These are phyloP conservation scores for Lunularia cruciata DNA, from an alignment of 225 moss, liverwort and hornwort species.

Conservation along the genomic window DNA sequence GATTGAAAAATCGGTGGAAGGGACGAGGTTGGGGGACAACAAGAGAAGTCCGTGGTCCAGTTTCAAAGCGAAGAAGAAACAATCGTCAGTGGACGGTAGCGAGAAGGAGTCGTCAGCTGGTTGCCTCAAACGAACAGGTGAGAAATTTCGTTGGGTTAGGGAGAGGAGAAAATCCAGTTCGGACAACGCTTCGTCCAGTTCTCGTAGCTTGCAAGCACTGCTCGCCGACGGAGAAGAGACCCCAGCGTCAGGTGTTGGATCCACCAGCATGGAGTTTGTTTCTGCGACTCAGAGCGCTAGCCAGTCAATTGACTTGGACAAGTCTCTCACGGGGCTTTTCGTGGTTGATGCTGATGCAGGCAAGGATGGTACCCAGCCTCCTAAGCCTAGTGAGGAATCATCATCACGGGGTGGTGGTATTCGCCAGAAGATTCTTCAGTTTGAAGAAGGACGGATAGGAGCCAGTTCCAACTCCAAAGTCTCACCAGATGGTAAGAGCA, in stretches of 20 bases:
- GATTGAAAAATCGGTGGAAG: constrained; percentile 18
- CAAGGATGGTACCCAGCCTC: not conserved
- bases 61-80: constrained; percentile 31
- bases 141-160: constrained; percentile 37
- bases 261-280: constrained; percentile 33
- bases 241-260: constrained; percentile 20
- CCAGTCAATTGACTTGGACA: constrained; percentile 12
- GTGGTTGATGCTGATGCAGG: constrained; percentile 21
- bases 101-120: constrained; percentile 26
- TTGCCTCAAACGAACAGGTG: constrained; percentile 36
- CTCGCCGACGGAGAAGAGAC: constrained; percentile 28
- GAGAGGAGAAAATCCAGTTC: constrained; percentile 32
- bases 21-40: not conserved
- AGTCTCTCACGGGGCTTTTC: constrained; percentile 18
- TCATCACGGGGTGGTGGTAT: not conserved
- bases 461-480: not conserved
- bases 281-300: not conserved
- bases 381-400: not conserved
- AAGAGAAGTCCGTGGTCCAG: constrained; percentile 39
- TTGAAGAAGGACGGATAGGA: not conserved
- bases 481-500: not conserved
- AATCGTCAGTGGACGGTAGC: constrained; percentile 11
- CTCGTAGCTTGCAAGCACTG: constrained; percentile 32
- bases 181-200: constrained; percentile 34
- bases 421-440: constrained; percentile 11